A percentile compares a stretch with the other conserved stretches of the same genome.
Evolutionary conservation across 108 stramenopile species (phyloP).

Genomic region (Schizochytrium sp.): DNA sequence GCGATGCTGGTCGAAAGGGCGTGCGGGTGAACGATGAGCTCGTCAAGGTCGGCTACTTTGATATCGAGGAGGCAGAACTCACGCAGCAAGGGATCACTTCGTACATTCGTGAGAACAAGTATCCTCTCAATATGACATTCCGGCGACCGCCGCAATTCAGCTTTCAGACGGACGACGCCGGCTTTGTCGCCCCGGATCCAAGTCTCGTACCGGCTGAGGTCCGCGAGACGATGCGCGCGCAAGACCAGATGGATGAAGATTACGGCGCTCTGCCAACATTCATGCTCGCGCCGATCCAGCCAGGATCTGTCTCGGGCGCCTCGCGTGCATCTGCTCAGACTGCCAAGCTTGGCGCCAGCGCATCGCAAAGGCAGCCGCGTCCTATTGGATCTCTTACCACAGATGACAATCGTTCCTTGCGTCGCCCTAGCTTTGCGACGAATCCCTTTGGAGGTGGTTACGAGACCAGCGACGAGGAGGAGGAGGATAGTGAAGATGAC

Average conservation of each 20-base stretch:
- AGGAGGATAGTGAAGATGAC: background rate
- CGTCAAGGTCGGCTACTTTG: background rate
- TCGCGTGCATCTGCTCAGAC: background rate
- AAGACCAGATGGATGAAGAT: background rate
- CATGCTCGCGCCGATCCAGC: background rate
- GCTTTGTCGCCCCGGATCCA: background rate
- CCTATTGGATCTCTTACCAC: no score
- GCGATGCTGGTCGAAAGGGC: background rate
- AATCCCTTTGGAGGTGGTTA: background rate
- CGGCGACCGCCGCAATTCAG: background rate
- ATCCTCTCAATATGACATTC: background rate
- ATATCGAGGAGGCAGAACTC: background rate
- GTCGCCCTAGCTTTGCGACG: background rate
- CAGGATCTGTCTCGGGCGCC: background rate
- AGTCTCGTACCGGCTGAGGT: background rate
- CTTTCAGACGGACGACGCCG: background rate
- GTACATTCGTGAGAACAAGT: background rate
- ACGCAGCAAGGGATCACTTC: background rate
- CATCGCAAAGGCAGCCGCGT: no score
- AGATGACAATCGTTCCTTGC: no score
- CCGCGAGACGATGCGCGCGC: background rate
- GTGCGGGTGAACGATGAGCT: background rate
- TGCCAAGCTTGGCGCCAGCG: background rate
- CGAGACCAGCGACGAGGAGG: constrained; percentile 9
- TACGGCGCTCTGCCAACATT: background rate